Base-by-base conservation (phyloP, 257 asterid species). In the Primulina huaijiensis region DNA sequence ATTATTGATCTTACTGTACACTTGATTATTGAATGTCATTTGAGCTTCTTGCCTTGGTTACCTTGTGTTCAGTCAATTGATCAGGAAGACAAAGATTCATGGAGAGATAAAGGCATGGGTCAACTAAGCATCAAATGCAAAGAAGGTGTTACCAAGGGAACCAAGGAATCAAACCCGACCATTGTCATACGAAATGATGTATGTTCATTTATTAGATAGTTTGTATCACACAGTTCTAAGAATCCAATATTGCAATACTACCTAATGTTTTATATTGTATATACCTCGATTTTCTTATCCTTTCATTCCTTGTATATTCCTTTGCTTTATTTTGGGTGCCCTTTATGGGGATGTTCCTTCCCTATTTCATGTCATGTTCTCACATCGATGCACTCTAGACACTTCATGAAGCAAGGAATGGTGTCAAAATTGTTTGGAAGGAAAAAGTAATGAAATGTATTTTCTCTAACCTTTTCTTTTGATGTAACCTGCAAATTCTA, bases 101-200 rank as follows among this genome's bases (percentile, higher is more conserved):
- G 99, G 99, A 94, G 88, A 80, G 96, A 94, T 76, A 94, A 79
- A 81, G 99, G 99, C 75, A 78, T 81, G 58, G 97, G 99, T 62
- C 90, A 86, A 68, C 96, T 94, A 72, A 82, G 78, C 69, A 88
- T 94, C 79, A 94, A 83, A 84, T 94, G 99, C 87, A 88, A 82
- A 72, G 97, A 94, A 82, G 99, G 96, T 52, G 34, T 80, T 23
- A 76, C 76, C 75, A 91, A 91, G 90, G 97, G 96, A 68, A 82
- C 90, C 76, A 87, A 78, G 69, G 97, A 94, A 78, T 91, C 99
- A 52, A 94, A 88, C 75, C 99, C 99, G 37, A 83, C 90, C 74
- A 82, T 94, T 77, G 64, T 94, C 69, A 82, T 94, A 46, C 96
- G 97, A 67, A 94, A 94, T 76, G 99, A 94, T 75, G 99, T 94